Evolutionary conservation across 129 eudicot species (phyloP).

Genomic region (Artemisia tridentata): DNA sequence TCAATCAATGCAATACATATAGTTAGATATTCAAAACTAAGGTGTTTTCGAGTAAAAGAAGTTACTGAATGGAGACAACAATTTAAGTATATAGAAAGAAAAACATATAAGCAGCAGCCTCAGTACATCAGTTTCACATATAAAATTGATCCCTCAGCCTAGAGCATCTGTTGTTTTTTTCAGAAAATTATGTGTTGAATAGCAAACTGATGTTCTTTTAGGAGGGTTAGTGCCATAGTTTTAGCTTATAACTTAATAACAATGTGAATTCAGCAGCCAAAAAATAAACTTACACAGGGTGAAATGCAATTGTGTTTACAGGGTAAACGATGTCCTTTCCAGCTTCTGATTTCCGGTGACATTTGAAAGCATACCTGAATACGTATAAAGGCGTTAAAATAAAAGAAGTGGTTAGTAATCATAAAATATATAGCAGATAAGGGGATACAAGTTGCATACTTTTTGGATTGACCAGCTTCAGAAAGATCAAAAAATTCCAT

Average conservation of each 20-base stretch:
- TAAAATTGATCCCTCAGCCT: no score
- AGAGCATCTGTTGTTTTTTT: background rate
- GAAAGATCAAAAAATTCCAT: conserved; percentile 93
- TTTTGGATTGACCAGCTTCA: conserved; percentile 85
- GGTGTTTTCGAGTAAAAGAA: background rate
- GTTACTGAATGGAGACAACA: no score
- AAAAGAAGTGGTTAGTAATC: background rate
- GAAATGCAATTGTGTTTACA: conserved; percentile 90
- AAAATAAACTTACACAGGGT: conserved; percentile 75
- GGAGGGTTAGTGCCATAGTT: background rate
- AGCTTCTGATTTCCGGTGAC: conserved; percentile 93
- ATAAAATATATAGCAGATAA: background rate
- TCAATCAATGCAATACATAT: background rate
- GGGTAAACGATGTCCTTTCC: conserved; percentile 97
- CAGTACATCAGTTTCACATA: no score
- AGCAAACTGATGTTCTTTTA: background rate
- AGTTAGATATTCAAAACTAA: background rate
- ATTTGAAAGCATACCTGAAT: conserved; percentile 92
- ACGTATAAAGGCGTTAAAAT: conserved; percentile 15
- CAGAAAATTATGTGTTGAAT: background rate
- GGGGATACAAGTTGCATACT: conserved; percentile 37
- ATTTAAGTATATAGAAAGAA: no score
- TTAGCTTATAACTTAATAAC: background rate
- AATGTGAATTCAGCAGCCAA: background rate
- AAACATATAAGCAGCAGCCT: no score